Evolutionary conservation across 2,329 filamentous ascomycete species (phyloP).

Genomic region (Neonectria sp.): DNA sequence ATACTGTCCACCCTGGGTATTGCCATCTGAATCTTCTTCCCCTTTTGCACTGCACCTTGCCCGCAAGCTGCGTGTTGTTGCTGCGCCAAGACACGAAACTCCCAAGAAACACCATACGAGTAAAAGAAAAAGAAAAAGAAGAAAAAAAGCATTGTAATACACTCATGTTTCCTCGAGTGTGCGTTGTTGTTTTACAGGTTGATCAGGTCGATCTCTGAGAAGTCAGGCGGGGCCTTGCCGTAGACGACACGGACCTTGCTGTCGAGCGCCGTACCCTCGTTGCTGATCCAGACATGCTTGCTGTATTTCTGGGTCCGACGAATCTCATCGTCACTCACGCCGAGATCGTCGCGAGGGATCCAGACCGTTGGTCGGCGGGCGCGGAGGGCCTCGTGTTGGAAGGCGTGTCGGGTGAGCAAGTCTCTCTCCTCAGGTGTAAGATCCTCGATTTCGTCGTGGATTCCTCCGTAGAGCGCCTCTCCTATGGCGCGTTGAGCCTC

Average conservation of each 20-base stretch:
- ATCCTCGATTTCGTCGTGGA: slow-evolving; percentile 95
- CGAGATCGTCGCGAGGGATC: slow-evolving; percentile 93
- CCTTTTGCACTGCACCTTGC: slow-evolving; percentile 34
- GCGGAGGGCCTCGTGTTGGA: slow-evolving; percentile 90
- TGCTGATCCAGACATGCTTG: slow-evolving; percentile 91
- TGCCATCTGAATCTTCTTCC: slow-evolving; percentile 19
- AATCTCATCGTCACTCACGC: slow-evolving; percentile 93
- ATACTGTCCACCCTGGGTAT: slow-evolving; percentile 27
- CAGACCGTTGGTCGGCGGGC: slow-evolving; percentile 90
- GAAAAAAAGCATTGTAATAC: not conserved
- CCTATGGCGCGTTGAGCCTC: slow-evolving; percentile 82
- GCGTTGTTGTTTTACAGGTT: slow-evolving; percentile 68
- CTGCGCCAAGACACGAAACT: slow-evolving; percentile 14
- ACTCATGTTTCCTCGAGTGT: not conserved
- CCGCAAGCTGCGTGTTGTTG: slow-evolving; percentile 37
- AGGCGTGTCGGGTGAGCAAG: slow-evolving; percentile 86
- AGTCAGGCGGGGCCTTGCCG: slow-evolving; percentile 88
- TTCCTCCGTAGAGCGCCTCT: slow-evolving; percentile 87
- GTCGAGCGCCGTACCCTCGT: slow-evolving; percentile 91
- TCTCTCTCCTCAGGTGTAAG: slow-evolving; percentile 92
- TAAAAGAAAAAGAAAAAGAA: slow-evolving; percentile 11
- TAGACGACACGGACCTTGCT: slow-evolving; percentile 88
- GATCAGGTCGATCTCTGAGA: slow-evolving; percentile 90
- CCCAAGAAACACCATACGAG: slow-evolving; percentile 29
- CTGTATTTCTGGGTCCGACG: slow-evolving; percentile 82